Base-by-base conservation (phyloP, 2,329 filamentous ascomycete species). In the Fusarium papillatum region DNA sequence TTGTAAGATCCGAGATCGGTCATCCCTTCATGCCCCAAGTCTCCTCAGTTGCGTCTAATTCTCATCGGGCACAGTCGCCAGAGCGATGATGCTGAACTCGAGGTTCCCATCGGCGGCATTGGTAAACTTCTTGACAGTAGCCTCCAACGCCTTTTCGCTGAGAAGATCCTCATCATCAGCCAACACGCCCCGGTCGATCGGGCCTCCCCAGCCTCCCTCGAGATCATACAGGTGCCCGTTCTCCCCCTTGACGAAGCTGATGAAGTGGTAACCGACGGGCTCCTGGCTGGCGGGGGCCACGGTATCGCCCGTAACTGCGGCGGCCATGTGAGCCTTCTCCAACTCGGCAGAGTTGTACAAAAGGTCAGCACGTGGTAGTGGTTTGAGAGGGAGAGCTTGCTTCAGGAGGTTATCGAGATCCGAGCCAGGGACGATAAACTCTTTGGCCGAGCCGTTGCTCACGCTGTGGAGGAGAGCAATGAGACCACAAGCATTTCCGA, bases 401-500 rank as follows among this genome's bases (percentile, higher is more conserved):
- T 85, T 83, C 14, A 96, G 85, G 16, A 97, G 84, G 19, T 85
- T 85, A 10, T 90, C 88, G 14, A 95, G 85, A 55, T 88, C 84
- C 16, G 90, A 92, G 19, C 84, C 86, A 7, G 86, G 82, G 14
- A 84, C 76, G 66, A 96, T 88, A 70, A 89, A 87, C 4, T 84
- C 81, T 22, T 89, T 85, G 0, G 92, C 89, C 6, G 87, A 86
- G 2, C 94, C 94, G 81, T 97, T 97, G 62, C 90, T 90, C 1
- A 94, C 89, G 19, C 90, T 90, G 82, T 97, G 95, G 11, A 97
- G 83, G 7, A 97, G 86, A 0, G 92, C 95, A 80, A 95, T 95
- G 26, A 96, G 89, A 1, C 95, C 95, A 81, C 95, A 97, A 1
- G 95, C 94, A 81, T 97, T 93, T 69, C 92, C 90, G 79, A 97